These are phyloP conservation scores for Gossypium longicalyx DNA, from an alignment of 345 rosid species.

Conservation along the genomic window DNA sequence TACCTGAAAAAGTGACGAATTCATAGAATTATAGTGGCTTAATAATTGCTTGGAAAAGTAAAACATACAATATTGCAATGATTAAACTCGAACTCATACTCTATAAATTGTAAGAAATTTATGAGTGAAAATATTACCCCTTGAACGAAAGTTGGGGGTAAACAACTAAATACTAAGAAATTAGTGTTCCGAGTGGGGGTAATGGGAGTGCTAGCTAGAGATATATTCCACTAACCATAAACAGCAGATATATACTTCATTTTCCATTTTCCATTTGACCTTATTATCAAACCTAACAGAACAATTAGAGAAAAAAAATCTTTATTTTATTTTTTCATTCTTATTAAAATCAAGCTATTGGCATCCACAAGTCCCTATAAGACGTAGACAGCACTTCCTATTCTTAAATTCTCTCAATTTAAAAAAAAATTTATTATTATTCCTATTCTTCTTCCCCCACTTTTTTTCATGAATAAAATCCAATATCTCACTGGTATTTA, in stretches of 20 bases:
- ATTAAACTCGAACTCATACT: too few species aligned
- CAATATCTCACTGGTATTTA: slow-evolving; percentile 27
- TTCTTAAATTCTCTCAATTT: neutral
- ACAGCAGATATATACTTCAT: neutral
- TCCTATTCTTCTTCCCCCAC: slow-evolving; percentile 13
- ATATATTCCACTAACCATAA: neutral
- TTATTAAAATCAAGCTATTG: slow-evolving; percentile 11
- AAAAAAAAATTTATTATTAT: neutral
- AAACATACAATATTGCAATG: too few species aligned
- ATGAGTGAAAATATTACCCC: too few species aligned
- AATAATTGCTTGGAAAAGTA: too few species aligned
- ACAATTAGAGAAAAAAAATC: neutral
- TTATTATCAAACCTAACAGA: slow-evolving; percentile 4
- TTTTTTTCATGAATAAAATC: neutral
- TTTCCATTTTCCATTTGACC: slow-evolving; percentile 4
- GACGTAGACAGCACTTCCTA: slow-evolving; percentile 26
- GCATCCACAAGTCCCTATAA: slow-evolving; percentile 30
- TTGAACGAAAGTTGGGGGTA: too few species aligned
- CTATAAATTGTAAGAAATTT: too few species aligned
- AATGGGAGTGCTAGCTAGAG: neutral
- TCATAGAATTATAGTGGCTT: too few species aligned
- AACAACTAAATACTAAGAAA: neutral
- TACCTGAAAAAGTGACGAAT: too few species aligned
- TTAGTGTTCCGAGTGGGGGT: neutral
- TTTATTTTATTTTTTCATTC: neutral